Base-by-base conservation (phyloP, 371 early-diverging fungal genomes). In the Capillidium rhysosporum region DNA sequence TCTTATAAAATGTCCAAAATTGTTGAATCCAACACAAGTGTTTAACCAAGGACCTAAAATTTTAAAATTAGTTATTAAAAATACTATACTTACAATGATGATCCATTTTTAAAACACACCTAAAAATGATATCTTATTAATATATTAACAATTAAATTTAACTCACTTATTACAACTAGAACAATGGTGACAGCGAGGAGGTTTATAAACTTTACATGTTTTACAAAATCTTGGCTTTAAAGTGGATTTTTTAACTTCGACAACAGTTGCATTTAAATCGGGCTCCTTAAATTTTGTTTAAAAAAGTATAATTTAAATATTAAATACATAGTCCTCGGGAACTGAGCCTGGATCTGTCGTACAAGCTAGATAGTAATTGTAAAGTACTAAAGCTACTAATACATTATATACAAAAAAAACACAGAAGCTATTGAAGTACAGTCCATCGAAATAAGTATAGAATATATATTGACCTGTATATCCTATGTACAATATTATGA, bases 21-120 rank as follows among this genome's bases (percentile, higher is more conserved):
- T 96, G 57, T 55, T 56, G 58, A 82, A 80, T 4, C 97, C 97
- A 31, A 96, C 84, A 69, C 97, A 96, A 64, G 89, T 94, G 68
- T 93, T 91, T 46, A 96, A 77, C 87, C 96, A 99, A 1, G 92
- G 92, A 65, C 79, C 74, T 71, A 56, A 24, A 40, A 20, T 31
- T 12, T 8, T 29, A 44, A 46, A 1, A 23, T 29, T 45, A 24
- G 7, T 5, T 31, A 25, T 20, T 48, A n/a, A 26, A 39, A 14
- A 40, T 40, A 41, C 28, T 38, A 21, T 30, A 64, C 68, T 58
- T 56, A 70, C 97, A 96, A 60, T 96, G 97, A 57, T 89, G 90
- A 56, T 89, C 90, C 87, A 88, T 86, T 63, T 88, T 88, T 29
- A 87, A 69, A 20, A 89, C 80, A 66, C 90, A 89, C 52, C 59